Evolutionary conservation across 139 green algal species (phyloP).

Genomic region (Chlorella sp.): DNA sequence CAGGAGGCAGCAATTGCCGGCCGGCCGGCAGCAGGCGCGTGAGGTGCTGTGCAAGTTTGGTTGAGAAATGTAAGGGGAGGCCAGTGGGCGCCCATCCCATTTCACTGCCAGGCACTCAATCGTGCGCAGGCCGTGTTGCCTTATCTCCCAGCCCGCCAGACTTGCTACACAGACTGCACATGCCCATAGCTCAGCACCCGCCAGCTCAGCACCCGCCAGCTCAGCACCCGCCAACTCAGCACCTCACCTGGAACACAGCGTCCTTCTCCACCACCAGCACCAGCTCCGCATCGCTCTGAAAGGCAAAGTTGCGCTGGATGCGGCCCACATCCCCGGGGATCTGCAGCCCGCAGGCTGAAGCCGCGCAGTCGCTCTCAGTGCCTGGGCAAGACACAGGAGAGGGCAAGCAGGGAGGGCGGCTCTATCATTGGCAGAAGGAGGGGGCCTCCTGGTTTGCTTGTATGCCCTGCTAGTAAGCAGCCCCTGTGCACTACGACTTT

Average conservation of each 20-base stretch:
- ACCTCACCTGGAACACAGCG: conserved; percentile 73
- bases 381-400: not conserved
- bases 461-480: not conserved
- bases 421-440: no score
- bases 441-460: no score
- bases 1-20: not conserved
- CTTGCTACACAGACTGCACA: no score
- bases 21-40: not conserved
- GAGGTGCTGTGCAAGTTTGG: not conserved
- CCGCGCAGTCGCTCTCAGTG: conserved; percentile 59
- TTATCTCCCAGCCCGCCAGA: no score
- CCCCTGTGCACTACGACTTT: not conserved
- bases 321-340: conserved; percentile 68
- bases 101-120: no score
- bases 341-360: not conserved
- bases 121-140: no score
- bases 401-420: not conserved
- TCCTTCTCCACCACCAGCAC: conserved; percentile 90
- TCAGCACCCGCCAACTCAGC: conserved; percentile 11
- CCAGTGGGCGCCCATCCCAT: not conserved
- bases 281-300: conserved; percentile 49
- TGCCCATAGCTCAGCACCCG: no score
- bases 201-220: no score
- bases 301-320: conserved; percentile 46
- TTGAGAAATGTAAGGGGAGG: not conserved